Conservation (phyloP, 2,329 filamentous ascomycete species). For the Corinectria fuckeliana region DNA sequence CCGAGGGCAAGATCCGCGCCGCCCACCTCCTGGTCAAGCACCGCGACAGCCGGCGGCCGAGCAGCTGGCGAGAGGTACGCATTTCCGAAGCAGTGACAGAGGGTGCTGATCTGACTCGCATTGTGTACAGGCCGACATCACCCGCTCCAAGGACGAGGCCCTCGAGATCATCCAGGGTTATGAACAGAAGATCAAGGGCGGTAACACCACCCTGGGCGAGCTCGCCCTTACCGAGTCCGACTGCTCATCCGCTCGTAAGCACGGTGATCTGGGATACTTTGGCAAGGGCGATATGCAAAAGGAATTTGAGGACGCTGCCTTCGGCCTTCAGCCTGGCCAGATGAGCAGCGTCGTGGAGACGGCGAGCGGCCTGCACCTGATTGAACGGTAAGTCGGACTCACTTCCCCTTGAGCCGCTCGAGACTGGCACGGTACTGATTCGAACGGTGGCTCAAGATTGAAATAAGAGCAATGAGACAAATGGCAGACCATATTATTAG, state of each 20-base stretch:
- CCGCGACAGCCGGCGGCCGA: conserved; percentile 82
- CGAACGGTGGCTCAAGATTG: conserved; percentile 21
- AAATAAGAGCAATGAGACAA: conserved; percentile 17
- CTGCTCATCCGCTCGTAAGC: conserved; percentile 93
- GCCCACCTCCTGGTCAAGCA: conserved; percentile 96
- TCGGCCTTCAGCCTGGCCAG: conserved; percentile 85
- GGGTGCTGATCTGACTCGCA: not conserved
- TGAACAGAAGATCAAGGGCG: conserved; percentile 76
- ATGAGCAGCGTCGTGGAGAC: conserved; percentile 90
- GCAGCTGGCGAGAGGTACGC: conserved; percentile 84
- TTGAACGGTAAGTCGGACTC: conserved; percentile 75
- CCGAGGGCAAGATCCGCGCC: conserved; percentile 86
- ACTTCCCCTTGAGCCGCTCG: not conserved
- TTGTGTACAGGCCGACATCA: conserved; percentile 72
- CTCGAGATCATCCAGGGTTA: conserved; percentile 76
- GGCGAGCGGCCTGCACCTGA: conserved; percentile 92
- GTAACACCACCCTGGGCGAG: conserved; percentile 75
- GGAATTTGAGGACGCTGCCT: conserved; percentile 96
- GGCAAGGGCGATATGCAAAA: conserved; percentile 96
- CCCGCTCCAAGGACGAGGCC: conserved; percentile 86
- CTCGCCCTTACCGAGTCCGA: conserved; percentile 90
- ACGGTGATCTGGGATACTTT: conserved; percentile 94
- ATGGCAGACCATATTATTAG: not conserved
- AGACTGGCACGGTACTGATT: not conserved
- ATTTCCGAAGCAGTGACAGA: not conserved